phyloP scores from a whole-genome alignment of 2,329 filamentous ascomycete species.

The Tolypocladium paradoxum region DNA sequence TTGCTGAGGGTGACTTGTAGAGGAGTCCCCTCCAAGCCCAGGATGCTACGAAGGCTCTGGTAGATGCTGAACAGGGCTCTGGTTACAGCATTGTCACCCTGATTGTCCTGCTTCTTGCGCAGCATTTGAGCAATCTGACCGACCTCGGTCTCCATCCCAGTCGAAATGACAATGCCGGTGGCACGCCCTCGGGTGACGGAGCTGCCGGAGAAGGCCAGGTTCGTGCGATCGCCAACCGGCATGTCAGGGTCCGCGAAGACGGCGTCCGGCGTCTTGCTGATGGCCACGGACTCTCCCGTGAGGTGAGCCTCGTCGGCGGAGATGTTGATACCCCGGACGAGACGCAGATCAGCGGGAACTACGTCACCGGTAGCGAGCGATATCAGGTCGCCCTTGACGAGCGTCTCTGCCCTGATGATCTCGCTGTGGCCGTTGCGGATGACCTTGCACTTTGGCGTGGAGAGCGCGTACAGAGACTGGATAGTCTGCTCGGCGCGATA shows the following conservation, averaged over 20 bases:
- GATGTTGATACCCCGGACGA: constrained; percentile 58
- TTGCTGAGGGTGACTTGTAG: constrained; percentile 78
- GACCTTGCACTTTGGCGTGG: constrained; percentile 48
- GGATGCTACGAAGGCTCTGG: constrained; percentile 38
- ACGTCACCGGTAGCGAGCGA: constrained; percentile 54
- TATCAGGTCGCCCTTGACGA: constrained; percentile 59
- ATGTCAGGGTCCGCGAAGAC: constrained; percentile 42
- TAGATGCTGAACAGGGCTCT: constrained; percentile 31
- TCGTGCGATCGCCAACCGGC: constrained; percentile 57
- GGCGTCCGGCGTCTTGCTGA: constrained; percentile 51
- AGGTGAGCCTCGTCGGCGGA: constrained; percentile 67
- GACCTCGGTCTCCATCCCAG: constrained; percentile 66
- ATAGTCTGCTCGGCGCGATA: constrained; percentile 52
- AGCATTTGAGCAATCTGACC: constrained; percentile 65
- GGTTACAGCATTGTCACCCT: constrained; percentile 29
- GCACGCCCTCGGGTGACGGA: constrained; percentile 62
- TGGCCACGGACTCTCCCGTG: constrained; percentile 62
- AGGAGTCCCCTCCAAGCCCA: constrained; percentile 66
- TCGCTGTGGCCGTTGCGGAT: constrained; percentile 41
- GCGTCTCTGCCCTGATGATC: constrained; percentile 40
- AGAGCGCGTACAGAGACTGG: constrained; percentile 47
- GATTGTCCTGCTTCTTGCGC: constrained; percentile 39
- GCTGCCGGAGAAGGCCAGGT: constrained; percentile 61
- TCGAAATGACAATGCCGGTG: constrained; percentile 56
- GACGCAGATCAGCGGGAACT: constrained; percentile 57